Evolutionary conservation across 352 stramenopile genomes (phyloP), one percentile per base, ranked within the genome.

Genomic region (Phytophthora palmivora): DNA sequence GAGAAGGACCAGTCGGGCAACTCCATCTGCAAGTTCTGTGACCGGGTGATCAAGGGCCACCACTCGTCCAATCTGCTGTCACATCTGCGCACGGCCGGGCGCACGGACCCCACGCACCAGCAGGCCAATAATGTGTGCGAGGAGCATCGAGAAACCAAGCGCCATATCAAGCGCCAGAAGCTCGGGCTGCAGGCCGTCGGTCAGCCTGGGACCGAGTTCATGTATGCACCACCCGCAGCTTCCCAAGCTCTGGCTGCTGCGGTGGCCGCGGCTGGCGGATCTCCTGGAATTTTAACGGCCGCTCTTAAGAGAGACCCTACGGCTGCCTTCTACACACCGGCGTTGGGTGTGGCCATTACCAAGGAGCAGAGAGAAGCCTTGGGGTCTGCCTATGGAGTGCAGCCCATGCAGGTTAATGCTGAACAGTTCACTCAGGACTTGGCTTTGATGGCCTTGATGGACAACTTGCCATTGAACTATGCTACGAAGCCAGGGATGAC

Each of bases 11-110:
- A 82, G 57, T 65, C 71, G 28, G 83, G 83, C 60, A 92, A 94
- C 70, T 91, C 85, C 16, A 59, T 92, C 38, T 94, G 85, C 72
- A 94, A 94, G 69, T 91, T 94, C 67, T 94, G 85, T 63, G 74
- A 87, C 38, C 82, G 83, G 41, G 81, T 94, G 67, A 91, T 94
- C 68, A 94, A 94, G 66, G 85, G 85, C 44, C 82, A 94, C 74
- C 85, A 94, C 67, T 92, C 82, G 64, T 90, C 79, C 57, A 94
- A 94, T 52, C 63, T 94, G 47, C 72, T 94, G 19, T 92, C 82
- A 41, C 85, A 94, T 32, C 52, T 94, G 63, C 83, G 85, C 60
- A 94, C 85, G 4, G 78, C 79, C 6, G 85, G 85, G 11, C 79
- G 85, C 38, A 89, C 82, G 22, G 85, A 94, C 45, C 19, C 73